Evolutionary conservation across 345 rosid species (phyloP), one percentile per base, ranked within the genome.

Genomic region (Lagerstroemia speciosa): DNA sequence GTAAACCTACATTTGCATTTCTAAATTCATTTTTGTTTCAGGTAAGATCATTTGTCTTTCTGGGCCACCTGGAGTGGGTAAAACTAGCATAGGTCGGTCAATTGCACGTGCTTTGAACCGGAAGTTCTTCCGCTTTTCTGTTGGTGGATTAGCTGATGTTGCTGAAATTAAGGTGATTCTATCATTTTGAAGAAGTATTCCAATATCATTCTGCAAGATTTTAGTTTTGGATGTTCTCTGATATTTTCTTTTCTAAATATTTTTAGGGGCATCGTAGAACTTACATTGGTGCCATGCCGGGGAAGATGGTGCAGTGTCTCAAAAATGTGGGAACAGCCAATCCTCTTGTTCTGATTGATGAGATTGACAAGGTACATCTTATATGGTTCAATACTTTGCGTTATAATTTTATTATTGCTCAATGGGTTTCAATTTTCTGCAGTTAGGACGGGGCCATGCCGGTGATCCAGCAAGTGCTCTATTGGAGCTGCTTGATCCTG

Each of bases 401-500:
- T 24, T 66, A 40, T 31, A 26, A 46, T 26, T 62, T 62, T 62
- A 2, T 8, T 17, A 22, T 40, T 8, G 30, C 52, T 65, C 22
- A 65, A 24, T n/a, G 6, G 3, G n/a, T 62, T 30, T 22, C 70
- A 62, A 60, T 67, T 66, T 60, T 68, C 62, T 79, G 67, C 87
- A 94, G 99, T 83, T 94, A 74, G 99, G 99, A 66, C 85, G 88
- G 74, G 99, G 99, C 68, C 98, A 92, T 78, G 81, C 93, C 67
- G 99, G 99, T 62, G 99, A 94, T 75, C 99, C 99, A 48, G 99
- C 99, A 60, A 94, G 99, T 75, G 99, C 99, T 43, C 77, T 94
- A 83, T 80, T 94, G 84, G 99, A 94, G 83, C 98, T 94, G 70
- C 93, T 94, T 75, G 99, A 94, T 78, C 99, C 98, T 58, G 99